Percentiles rank a stretch among this genome's conserved stretches.
These are phyloP conservation scores for Saccharomyces cerevisiae DNA, from an alignment of 805 yeast genomes.

Conservation along the genomic window DNA sequence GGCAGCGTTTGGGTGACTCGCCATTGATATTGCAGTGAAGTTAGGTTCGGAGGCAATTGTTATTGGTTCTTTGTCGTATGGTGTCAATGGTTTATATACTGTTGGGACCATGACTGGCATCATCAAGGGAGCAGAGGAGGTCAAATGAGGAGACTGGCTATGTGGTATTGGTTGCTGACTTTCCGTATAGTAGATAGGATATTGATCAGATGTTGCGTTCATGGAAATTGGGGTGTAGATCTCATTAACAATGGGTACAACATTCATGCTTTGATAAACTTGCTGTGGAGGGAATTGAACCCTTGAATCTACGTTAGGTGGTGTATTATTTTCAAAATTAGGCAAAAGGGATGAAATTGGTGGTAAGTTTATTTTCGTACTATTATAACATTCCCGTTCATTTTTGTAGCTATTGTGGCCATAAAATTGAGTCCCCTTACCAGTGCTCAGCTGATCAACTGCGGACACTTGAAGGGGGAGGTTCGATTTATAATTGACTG, in stretches of 20 bases:
- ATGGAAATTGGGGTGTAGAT: not conserved
- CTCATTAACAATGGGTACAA: not conserved
- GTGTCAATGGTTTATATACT: not conserved
- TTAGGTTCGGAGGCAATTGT: not conserved
- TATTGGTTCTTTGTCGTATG: not conserved
- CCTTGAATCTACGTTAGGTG: not conserved
- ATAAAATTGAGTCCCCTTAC: not conserved
- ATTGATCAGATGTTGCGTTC: not conserved
- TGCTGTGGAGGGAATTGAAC: not conserved
- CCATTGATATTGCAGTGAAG: not conserved
- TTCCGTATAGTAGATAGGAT: not conserved
- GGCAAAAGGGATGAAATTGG: constrained; percentile 6
- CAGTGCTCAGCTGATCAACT: not conserved
- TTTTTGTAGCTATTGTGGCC: not conserved
- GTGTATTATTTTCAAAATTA: not conserved
- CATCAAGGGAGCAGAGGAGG: not conserved
- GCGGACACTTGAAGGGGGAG: not conserved
- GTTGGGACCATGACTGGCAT: not conserved
- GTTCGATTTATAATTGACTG: not conserved
- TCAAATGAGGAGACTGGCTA: not conserved
- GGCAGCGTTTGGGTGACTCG: not conserved
- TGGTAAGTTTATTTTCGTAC: constrained; percentile 1
- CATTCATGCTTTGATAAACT: not conserved
- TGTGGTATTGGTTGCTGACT: not conserved
- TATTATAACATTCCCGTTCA: not conserved